These are phyloP conservation scores for Fusarium transvaalense DNA, from an alignment of 2,329 filamentous ascomycete genomes.

Conservation along the genomic window DNA sequence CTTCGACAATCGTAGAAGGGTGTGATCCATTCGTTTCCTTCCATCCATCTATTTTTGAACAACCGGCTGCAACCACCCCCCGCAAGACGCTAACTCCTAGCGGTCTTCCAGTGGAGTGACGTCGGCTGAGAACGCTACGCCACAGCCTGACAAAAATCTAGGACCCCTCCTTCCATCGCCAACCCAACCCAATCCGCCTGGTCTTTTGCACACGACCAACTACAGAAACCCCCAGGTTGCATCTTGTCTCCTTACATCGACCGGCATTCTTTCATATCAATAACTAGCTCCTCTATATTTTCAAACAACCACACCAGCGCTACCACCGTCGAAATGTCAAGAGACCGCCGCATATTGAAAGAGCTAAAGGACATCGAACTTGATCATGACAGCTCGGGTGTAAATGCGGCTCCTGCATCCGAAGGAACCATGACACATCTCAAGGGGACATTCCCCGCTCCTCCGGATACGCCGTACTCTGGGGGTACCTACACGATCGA, in stretches of 20 bases:
- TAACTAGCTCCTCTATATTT: not conserved
- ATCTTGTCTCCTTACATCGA: constrained; percentile 2
- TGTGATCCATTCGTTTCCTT: constrained; percentile 9
- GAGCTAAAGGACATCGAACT: constrained; percentile 80
- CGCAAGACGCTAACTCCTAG: constrained; percentile 40
- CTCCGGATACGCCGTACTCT: constrained; percentile 93
- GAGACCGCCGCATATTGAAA: constrained; percentile 75
- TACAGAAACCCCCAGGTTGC: constrained; percentile 12
- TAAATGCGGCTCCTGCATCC: constrained; percentile 74
- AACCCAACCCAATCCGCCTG: constrained; percentile 11
- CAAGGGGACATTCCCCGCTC: constrained; percentile 84
- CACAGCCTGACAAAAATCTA: constrained; percentile 24
- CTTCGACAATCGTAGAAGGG: not conserved
- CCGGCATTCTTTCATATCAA: not conserved
- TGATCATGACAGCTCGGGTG: constrained; percentile 80
- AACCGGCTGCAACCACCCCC: constrained; percentile 9
- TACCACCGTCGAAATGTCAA: constrained; percentile 54
- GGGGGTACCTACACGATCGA: constrained; percentile 86
- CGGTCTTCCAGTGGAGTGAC: constrained; percentile 37
- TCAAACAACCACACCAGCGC: not conserved
- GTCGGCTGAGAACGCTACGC: constrained; percentile 25
- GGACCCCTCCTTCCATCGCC: constrained; percentile 34
- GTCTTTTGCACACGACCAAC: constrained; percentile 26
- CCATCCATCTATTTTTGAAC: constrained; percentile 27
- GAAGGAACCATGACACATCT: constrained; percentile 83